Percentiles rank a stretch among this genome's conserved stretches.
These are phyloP conservation scores for Lactarius pseudohatsudake DNA, from an alignment of 768 basidiomycete genomes.

Conservation along the genomic window DNA sequence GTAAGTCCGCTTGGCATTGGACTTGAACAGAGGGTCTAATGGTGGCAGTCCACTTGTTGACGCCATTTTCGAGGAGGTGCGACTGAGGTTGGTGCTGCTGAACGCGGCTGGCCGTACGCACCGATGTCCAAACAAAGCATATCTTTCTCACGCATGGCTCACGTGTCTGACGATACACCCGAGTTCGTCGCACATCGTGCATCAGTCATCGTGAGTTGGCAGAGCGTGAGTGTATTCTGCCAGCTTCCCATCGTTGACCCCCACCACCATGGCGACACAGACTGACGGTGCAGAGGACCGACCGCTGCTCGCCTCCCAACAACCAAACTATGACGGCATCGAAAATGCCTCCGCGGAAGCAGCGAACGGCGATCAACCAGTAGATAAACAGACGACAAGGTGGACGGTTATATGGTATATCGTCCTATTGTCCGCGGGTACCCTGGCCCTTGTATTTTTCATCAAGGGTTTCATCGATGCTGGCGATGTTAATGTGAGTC, in stretches of 20 bases:
- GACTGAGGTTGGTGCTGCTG: not conserved
- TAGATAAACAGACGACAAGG: constrained; percentile 30
- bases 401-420: constrained; percentile 37
- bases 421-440: constrained; percentile 39
- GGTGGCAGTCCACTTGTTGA: constrained; percentile 53
- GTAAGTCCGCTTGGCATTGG: constrained; percentile 68
- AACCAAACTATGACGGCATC: not conserved
- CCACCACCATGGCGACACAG: constrained; percentile 11
- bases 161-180: no score
- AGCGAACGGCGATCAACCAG: not conserved
- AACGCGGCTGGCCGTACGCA: not conserved
- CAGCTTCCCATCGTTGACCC: not conserved
- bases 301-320: constrained; percentile 12
- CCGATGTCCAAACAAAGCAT: not conserved
- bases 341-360: not conserved
- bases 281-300: constrained; percentile 15
- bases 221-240: not conserved
- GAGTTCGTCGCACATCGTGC: not conserved
- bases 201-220: not conserved
- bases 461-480: constrained; percentile 71
- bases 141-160: not conserved
- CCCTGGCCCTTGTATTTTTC: constrained; percentile 48
- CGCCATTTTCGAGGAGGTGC: constrained; percentile 29
- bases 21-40: constrained; percentile 61
- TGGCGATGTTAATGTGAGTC: constrained; percentile 62